A percentile compares a stretch with the other conserved stretches of the same genome.
Conservation (phyloP, 2,329 filamentous ascomycete species). For the Penicillium sp. region DNA sequence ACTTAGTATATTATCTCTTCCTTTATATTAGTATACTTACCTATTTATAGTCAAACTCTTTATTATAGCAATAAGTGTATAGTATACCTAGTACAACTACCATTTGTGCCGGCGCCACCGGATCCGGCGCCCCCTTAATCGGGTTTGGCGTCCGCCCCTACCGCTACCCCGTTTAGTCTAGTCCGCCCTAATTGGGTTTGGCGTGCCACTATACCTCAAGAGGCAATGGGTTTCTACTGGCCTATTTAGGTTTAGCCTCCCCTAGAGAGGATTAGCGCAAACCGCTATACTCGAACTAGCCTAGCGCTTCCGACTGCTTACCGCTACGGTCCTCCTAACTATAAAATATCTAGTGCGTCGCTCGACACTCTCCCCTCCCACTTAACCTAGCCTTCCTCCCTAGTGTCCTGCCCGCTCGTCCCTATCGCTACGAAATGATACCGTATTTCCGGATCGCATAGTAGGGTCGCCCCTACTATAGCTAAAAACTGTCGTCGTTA, state of each 20-base stretch:
- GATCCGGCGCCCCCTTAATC: constrained; percentile 5
- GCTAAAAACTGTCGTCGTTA: constrained; percentile 4
- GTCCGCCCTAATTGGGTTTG: constrained; percentile 5
- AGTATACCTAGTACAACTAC: constrained; percentile 3
- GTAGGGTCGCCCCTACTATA: constrained; percentile 2
- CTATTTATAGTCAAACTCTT: too few species aligned
- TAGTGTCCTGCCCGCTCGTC: neutral
- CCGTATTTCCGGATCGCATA: constrained; percentile 9
- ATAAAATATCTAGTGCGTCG: constrained; percentile 9
- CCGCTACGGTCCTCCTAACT: neutral
- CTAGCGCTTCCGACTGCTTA: constrained; percentile 4
- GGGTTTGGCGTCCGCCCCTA: constrained; percentile 5
- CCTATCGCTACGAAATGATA: constrained; percentile 6
- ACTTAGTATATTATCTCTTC: too few species aligned
- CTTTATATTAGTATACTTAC: too few species aligned
- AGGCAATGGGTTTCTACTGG: neutral
- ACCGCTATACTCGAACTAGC: constrained; percentile 1
- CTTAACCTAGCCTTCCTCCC: constrained; percentile 1
- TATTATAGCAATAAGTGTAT: too few species aligned
- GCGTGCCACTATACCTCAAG: constrained; percentile 4
- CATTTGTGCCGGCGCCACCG: constrained; percentile 5
- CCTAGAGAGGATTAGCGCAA: constrained; percentile 4
- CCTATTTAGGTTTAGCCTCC: constrained; percentile 1
- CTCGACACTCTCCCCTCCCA: constrained; percentile 4
- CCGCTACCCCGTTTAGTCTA: constrained; percentile 4